Base-by-base conservation (phyloP, 1,284 basidiomycete species). In the Apiotrichum gamsii region DNA sequence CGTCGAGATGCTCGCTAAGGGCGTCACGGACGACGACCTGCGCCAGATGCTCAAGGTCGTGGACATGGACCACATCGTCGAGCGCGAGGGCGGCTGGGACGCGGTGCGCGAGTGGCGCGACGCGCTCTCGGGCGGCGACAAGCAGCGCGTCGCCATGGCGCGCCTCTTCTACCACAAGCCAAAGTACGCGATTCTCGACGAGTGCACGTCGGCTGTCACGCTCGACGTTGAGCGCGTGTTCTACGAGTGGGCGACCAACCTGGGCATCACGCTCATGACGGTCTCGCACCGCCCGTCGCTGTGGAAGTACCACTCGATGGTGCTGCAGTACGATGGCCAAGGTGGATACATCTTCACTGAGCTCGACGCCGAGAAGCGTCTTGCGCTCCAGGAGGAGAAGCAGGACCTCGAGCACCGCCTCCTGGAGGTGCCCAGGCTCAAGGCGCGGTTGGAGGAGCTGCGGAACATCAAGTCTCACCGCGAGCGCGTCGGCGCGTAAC, bases 51-150 rank as follows among this genome's bases (percentile, higher is more conserved):
- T 98, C 24, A 73, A 81, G 3, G 76, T 85, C 13, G 85, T 97
- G 14, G 84, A 91, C 58, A 89, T 98, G 83, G 84, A 84, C 29
- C 75, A 78, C 62, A 82, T 97, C 51, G 87, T 97, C 11, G 87
- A 90, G 61, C 81, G 93, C n/a, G 94, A 97, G 71, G 94, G 94
- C 11, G 94, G 94, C 14, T 96, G 91, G 91, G 86, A 90, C 61
- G 77, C 79, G 2, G 79, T 81, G 25, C 79, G 85, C 45, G 94
- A 97, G 62, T 98, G 94, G 94, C 79, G 89, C 52, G 91, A 95
- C 69, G 82, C 88, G 1, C 74, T 98, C 28, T 90, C 86, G 58
- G 93, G 69, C 3, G 77, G 76, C 8, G 78, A 79, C 62, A 79
- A 79, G 64, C 78, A 80, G 66, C 62, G 94, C 70, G 87, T 98